Evolutionary conservation across 2,329 filamentous ascomycete genomes (phyloP), one percentile per base, ranked within the genome.

Genomic region (Chrysoporthe puriensis): DNA sequence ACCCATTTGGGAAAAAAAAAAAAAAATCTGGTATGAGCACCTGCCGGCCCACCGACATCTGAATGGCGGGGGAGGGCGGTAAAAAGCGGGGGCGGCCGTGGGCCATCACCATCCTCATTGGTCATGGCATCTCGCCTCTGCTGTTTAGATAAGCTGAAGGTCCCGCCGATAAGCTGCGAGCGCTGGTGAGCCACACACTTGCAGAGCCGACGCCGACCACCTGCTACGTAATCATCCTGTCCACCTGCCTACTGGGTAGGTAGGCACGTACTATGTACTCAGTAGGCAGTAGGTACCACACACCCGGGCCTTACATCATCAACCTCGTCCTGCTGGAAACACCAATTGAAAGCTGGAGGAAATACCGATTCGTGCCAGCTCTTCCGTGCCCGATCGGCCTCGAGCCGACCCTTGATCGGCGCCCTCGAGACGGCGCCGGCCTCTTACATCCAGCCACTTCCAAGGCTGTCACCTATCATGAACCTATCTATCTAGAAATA

Each of bases 31-130:
- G 42, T 48, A 65, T 56, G 66, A 42, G 57, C 62, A 68, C 66
- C 66, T 68, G 66, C 66, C 62, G 56, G 57, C 36, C 64, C 58
- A 54, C 60, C 62, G 57, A 64, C 66, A 36, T 65, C 44, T 67
- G 63, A 63, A 67, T 67, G 57, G 63, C 66, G 66, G 66, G 66
- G 66, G 46, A 43, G 26, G 57, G 54, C 48, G 48, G 26, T 48
- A 58, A 66, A 66, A 61, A 67, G 63, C 62, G 64, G 67, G 67
- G 67, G 54, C 16, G 2, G 5, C 57, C 18, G 59, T 52, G 62
- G 63, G 66, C n/a, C 18, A 14, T 26, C 26, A 6, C 16, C 44
- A 21, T 54, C n/a, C 54, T 54, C 43, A 66, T 42, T 63, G 62
- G 46, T 62, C 63, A 42, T 60, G n/a, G n/a, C 7, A 9, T 13